Evolutionary conservation across 306 rosid species (phyloP).

Genomic region (Lablab purpureus): DNA sequence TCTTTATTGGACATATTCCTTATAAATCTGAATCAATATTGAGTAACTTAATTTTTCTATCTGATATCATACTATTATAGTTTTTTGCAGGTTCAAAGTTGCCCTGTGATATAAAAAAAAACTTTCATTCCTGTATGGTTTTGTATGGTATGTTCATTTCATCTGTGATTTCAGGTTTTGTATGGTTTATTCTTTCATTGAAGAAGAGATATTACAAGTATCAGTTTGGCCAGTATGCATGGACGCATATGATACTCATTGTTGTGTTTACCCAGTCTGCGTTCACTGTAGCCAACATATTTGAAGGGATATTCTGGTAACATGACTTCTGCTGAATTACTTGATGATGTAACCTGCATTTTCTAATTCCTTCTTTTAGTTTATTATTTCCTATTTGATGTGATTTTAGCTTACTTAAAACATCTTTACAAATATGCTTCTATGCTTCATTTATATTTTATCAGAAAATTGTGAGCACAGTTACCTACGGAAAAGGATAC

Average conservation of each 20-base stretch:
- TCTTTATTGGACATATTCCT: slow-evolving; percentile 1
- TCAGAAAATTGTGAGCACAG: background rate
- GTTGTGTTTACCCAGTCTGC: slow-evolving; percentile 94
- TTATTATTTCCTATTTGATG: background rate
- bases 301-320: slow-evolving; percentile 97
- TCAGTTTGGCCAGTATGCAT: slow-evolving; percentile 98
- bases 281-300: slow-evolving; percentile 93
- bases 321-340: slow-evolving; percentile 39
- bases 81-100: background rate
- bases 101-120: background rate
- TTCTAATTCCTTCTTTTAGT: slow-evolving; percentile 2
- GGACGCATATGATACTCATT: slow-evolving; percentile 98
- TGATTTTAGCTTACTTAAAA: background rate
- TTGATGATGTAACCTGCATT: slow-evolving; percentile 27
- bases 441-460: background rate
- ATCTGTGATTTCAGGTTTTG: slow-evolving; percentile 76
- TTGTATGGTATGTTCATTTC: background rate
- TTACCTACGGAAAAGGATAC: background rate
- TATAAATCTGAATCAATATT: slow-evolving; percentile 25
- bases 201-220: slow-evolving; percentile 94
- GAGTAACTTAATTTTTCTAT: slow-evolving; percentile 5
- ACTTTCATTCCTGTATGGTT: slow-evolving; percentile 20
- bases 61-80: slow-evolving; percentile 8
- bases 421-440: background rate
- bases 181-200: slow-evolving; percentile 96